phyloP scores from a whole-genome alignment of 108 stramenopile species.

The Bacterosira constricta region DNA sequence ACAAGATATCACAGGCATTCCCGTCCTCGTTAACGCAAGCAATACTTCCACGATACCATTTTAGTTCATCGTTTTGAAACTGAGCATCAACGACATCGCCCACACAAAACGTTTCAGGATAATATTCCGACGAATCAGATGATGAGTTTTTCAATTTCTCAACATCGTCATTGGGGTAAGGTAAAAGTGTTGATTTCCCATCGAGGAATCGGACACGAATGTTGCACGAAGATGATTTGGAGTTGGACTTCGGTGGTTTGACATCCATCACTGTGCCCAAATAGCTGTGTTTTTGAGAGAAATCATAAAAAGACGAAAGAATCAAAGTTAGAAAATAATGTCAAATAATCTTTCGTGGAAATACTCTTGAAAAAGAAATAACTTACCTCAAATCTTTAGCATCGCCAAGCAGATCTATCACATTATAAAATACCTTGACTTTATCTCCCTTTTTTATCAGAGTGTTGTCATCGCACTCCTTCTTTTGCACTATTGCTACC shows the following conservation, averaged over 20 bases:
- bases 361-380: background rate
- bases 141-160: background rate
- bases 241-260: too few species aligned
- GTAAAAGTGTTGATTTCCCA: background rate
- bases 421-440: background rate
- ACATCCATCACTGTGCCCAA: background rate
- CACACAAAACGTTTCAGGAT: slow-evolving; percentile 22
- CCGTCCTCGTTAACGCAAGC: slow-evolving; percentile 34
- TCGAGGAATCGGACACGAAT: background rate
- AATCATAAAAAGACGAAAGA: background rate
- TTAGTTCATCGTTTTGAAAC: slow-evolving; percentile 18
- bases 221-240: background rate
- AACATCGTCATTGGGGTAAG: background rate
- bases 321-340: too few species aligned
- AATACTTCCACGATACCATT: slow-evolving; percentile 46
- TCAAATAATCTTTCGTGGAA: too few species aligned
- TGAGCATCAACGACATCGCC: slow-evolving; percentile 45
- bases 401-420: background rate
- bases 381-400: background rate
- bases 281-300: background rate
- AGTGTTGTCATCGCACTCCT: background rate
- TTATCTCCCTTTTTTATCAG: background rate
- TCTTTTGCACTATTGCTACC: background rate
- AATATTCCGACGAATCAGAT: background rate
- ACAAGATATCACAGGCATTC: slow-evolving; percentile 29